Evolutionary conservation across 179 eudicot species (phyloP).

Genomic region (Patellifolia procumbens): DNA sequence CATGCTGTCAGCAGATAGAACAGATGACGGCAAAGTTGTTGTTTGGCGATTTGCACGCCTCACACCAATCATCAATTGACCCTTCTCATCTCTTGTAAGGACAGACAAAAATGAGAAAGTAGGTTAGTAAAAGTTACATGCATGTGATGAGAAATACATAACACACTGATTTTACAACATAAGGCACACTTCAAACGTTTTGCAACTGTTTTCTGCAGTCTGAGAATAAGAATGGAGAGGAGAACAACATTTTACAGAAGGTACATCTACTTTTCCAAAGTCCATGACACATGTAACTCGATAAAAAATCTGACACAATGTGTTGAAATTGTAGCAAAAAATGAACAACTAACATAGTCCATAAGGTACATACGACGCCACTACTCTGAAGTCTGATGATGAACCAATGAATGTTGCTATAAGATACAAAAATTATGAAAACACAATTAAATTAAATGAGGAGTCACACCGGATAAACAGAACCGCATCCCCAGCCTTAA

Average conservation of each 20-base stretch:
- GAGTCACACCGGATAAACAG: slow-evolving; percentile 67
- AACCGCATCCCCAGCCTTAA: slow-evolving; percentile 89
- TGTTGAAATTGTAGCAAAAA: not conserved
- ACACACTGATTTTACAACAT: not conserved
- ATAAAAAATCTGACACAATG: not conserved
- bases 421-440: not conserved
- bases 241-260: not conserved
- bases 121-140: not conserved
- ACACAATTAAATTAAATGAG: not conserved
- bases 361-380: not conserved
- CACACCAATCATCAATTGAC: slow-evolving; percentile 82
- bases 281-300: not conserved
- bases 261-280: not conserved
- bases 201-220: not conserved
- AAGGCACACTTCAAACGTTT: not conserved
- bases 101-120: not conserved
- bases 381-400: not conserved
- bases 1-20: slow-evolving; percentile 96
- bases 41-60: slow-evolving; percentile 93
- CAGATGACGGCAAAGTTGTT: slow-evolving; percentile 84
- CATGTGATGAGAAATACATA: not conserved
- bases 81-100: slow-evolving; percentile 73
- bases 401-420: not conserved
- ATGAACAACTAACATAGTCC: not conserved
- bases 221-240: not conserved